Percentiles rank a stretch among this genome's conserved stretches.
These are phyloP conservation scores for Arabidopsis arenosa DNA, from an alignment of 345 rosid genomes.

Conservation along the genomic window DNA sequence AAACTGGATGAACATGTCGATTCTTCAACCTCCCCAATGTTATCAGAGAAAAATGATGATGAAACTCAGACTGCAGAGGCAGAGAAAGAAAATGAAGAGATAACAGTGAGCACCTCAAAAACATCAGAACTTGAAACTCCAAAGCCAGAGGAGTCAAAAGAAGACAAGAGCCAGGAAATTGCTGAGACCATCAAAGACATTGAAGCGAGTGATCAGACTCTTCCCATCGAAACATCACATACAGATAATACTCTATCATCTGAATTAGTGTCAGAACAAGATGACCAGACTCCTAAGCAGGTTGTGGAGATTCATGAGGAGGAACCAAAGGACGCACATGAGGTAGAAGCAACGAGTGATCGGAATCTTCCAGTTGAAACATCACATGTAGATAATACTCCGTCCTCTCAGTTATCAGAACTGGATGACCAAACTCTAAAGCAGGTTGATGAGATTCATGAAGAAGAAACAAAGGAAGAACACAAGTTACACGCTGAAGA, in stretches of 20 bases:
- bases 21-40: background rate
- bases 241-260: slow-evolving; percentile 7
- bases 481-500: slow-evolving; percentile 27
- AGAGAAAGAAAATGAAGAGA: slow-evolving; percentile 22
- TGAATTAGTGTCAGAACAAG: slow-evolving; percentile 24
- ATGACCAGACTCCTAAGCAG: slow-evolving; percentile 34
- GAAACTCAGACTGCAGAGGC: slow-evolving; percentile 9
- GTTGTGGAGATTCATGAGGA: slow-evolving; percentile 29
- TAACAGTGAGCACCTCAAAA: background rate
- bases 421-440: slow-evolving; percentile 15
- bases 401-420: slow-evolving; percentile 5
- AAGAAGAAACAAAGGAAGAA: slow-evolving; percentile 31
- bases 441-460: background rate
- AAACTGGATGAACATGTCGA: background rate
- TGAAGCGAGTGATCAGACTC: slow-evolving; percentile 22
- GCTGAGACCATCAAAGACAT: background rate
- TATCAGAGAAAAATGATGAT: background rate
- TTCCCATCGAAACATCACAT: slow-evolving; percentile 12
- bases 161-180: slow-evolving; percentile 22
- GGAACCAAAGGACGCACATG: slow-evolving; percentile 24
- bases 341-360: background rate
- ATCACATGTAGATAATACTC: slow-evolving; percentile 13
- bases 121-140: slow-evolving; percentile 17
- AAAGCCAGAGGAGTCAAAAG: slow-evolving; percentile 32
- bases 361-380: slow-evolving; percentile 10